Conservation (phyloP, 2,329 filamentous ascomycete species). For the Penicillium sp. region DNA sequence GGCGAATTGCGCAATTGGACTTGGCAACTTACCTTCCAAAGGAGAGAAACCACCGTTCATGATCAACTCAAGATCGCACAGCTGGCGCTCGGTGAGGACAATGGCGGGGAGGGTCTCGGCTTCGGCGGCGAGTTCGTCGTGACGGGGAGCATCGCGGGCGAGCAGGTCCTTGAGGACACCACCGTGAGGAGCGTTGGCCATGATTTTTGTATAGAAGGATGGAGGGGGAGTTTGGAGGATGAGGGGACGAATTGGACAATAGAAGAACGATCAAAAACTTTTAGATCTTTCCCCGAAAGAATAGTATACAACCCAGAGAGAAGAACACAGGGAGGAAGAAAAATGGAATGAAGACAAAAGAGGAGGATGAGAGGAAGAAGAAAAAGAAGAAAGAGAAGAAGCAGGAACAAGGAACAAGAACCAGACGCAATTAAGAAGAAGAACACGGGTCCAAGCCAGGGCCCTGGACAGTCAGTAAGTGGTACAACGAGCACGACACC, state of each 20-base stretch:
- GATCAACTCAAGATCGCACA: conserved; percentile 96
- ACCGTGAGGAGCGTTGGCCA: conserved; percentile 71
- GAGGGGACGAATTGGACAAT: background rate
- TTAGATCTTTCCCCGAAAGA: conserved; percentile 4
- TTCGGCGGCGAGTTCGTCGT: conserved; percentile 77
- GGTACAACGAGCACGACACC: background rate
- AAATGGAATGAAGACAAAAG: conserved; percentile 5
- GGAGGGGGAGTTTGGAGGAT: background rate
- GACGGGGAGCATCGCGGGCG: conserved; percentile 84
- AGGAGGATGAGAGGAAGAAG: conserved; percentile 6
- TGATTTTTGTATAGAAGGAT: conserved; percentile 31
- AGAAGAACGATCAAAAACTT: background rate
- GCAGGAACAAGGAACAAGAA: conserved; percentile 7
- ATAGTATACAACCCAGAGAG: conserved; percentile 15
- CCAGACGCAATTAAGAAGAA: background rate
- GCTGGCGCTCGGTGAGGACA: conserved; percentile 85
- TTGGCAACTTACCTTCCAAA: conserved; percentile 71
- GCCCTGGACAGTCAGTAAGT: background rate
- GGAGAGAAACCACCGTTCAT: conserved; percentile 98
- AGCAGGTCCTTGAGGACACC: conserved; percentile 97
- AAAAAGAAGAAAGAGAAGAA: conserved; percentile 12
- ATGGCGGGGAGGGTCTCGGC: conserved; percentile 85
- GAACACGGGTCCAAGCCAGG: conserved; percentile 6
- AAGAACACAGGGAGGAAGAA: conserved; percentile 8
- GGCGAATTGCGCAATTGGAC: conserved; percentile 38